Evolutionary conservation across 352 stramenopile species (phyloP), one percentile per base, ranked within the genome.

Genomic region (Pythium brachiatum): DNA sequence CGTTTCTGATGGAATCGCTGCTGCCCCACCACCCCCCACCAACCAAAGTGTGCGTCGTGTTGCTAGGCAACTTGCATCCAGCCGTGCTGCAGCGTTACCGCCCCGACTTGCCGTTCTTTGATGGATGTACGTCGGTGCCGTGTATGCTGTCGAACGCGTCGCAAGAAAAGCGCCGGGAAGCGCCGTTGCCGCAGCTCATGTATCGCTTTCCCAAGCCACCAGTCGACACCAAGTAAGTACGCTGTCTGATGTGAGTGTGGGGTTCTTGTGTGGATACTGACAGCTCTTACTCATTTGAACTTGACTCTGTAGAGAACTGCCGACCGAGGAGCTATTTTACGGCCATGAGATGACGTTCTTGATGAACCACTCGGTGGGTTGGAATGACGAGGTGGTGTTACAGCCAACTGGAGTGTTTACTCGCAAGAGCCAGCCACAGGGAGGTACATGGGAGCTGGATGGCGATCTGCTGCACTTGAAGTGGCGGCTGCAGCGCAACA

Each of bases 401-500:
- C 60, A 76, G 25, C 84, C 84, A 2, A 66, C 54, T 8, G 81
- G 85, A 0, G 74, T 60, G 3, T 95, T 95, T 59, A 72, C 70
- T 44, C 80, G 85, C 25, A 88, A 90, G 63, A 88, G 62, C 39
- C 83, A 90, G 41, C 78, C 81, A 7, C 65, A 67, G 20, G 83
- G 81, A 41, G 86, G 86, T 12, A 90, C 77, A 26, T 95, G 86
- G 86, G 68, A 83, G 50, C 57, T 95, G 1, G 82, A 92, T 39
- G 86, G 85, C 13, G 85, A 95, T 60, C 69, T 94, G 44, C 59
- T 95, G 47, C 86, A 94, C 66, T 62, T 95, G 18, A 89, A 89
- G 52, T 95, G 86, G 86, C 78, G 73, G 34, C 70, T 76, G 5
- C 50, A 66, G 29, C 59, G 52, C 15, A 73, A 74, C 27, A 60